Conservation (phyloP, 805 yeast genomes). For the Limtongozyma cylindracea region DNA sequence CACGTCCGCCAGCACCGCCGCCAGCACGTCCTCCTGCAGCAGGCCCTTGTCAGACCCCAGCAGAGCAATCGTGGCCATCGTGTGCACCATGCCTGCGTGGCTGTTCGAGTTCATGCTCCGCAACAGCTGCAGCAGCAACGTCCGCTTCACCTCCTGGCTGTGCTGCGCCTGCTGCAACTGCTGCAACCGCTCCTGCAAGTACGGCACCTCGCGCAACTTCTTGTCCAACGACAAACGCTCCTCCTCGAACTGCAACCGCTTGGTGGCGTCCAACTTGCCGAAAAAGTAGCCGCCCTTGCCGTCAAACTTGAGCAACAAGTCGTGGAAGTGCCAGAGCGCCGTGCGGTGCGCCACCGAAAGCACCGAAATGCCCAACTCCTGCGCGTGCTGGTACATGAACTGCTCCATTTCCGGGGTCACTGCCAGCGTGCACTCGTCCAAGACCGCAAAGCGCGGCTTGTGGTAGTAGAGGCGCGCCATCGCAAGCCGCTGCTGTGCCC, state of each 20-base stretch:
- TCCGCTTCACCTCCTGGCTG: too few species aligned
- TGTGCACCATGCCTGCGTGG: too few species aligned
- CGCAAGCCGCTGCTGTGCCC: conserved; percentile 84
- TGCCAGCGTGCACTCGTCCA: conserved; percentile 91
- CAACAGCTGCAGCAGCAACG: too few species aligned
- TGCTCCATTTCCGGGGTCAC: conserved; percentile 82
- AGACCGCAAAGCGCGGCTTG: conserved; percentile 76
- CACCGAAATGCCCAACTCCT: conserved; percentile 51
- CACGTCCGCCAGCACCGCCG: too few species aligned
- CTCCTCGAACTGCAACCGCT: conserved; percentile 51
- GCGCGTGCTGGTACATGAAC: conserved; percentile 69
- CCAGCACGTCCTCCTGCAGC: too few species aligned
- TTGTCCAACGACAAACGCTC: conserved; percentile 51
- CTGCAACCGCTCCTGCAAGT: conserved; percentile 35
- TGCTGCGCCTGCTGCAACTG: conserved; percentile 36
- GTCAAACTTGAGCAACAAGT: conserved; percentile 57
- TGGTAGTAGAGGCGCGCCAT: conserved; percentile 86
- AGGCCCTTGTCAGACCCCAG: too few species aligned
- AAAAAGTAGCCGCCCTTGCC: conserved; percentile 52
- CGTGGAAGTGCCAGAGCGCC: conserved; percentile 81
- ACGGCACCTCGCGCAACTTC: conserved; percentile 43
- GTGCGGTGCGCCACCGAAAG: conserved; percentile 85
- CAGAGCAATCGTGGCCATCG: too few species aligned
- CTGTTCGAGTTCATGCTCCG: too few species aligned
- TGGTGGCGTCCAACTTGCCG: conserved; percentile 41